These are phyloP conservation scores for Sphaerulina populicola DNA, from an alignment of 2,329 filamentous ascomycete species.

Conservation along the genomic window DNA sequence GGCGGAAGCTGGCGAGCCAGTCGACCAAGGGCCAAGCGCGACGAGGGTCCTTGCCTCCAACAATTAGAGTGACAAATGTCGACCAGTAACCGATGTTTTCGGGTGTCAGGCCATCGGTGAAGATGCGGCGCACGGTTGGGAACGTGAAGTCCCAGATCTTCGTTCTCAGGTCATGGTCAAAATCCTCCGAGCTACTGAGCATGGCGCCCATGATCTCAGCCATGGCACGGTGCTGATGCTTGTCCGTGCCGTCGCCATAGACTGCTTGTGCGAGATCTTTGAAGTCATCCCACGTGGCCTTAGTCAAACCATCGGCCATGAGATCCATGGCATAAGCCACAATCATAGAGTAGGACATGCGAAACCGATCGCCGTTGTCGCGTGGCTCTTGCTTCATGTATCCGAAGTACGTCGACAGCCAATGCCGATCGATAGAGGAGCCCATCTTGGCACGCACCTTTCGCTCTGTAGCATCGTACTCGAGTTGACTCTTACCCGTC, in stretches of 20 bases:
- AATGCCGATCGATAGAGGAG: slow-evolving; percentile 66
- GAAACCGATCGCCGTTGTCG: slow-evolving; percentile 75
- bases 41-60: slow-evolving; percentile 83
- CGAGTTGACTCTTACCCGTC: slow-evolving; percentile 59
- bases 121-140: slow-evolving; percentile 75
- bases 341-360: slow-evolving; percentile 78
- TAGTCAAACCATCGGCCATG: slow-evolving; percentile 69
- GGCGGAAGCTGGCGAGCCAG: slow-evolving; percentile 70
- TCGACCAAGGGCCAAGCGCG: slow-evolving; percentile 79
- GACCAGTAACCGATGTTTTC: slow-evolving; percentile 95
- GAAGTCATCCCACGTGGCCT: slow-evolving; percentile 76
- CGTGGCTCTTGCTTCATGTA: slow-evolving; percentile 95
- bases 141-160: slow-evolving; percentile 83
- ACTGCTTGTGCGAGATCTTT: slow-evolving; percentile 68
- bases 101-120: slow-evolving; percentile 85
- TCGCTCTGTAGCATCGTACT: slow-evolving; percentile 75
- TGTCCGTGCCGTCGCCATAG: slow-evolving; percentile 89
- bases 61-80: slow-evolving; percentile 79
- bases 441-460: slow-evolving; percentile 71
- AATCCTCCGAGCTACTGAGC: slow-evolving; percentile 70
- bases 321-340: slow-evolving; percentile 86
- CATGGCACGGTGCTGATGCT: slow-evolving; percentile 93
- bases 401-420: slow-evolving; percentile 80
- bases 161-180: slow-evolving; percentile 62
- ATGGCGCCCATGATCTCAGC: slow-evolving; percentile 86